Base-by-base conservation (phyloP, 164 flowering plant genomes). In the Protea cynaroides region DNA sequence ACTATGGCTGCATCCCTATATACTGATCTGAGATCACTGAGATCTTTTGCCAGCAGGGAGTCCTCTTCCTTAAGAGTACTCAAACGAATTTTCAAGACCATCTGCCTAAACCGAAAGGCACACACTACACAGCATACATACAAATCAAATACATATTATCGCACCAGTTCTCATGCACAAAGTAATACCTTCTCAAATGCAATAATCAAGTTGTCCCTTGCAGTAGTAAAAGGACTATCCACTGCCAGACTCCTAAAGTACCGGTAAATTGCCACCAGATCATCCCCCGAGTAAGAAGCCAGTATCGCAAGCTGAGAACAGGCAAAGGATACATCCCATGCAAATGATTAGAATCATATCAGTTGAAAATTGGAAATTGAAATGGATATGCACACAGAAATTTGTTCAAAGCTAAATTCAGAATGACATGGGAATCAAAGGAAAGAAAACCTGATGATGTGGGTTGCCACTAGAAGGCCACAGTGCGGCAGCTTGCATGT, bases 391-490 rank as follows among this genome's bases (percentile, higher is more conserved):
- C 6, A 4, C 24, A 59, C 14, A 23, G 40, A 15, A 60, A 51
- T 6, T 19, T 12, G 10, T 19, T 15, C 46, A 29, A 29, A 59
- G 46, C 34, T 1, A 59, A 15, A 23, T 53, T 6, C 19, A 43
- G 25, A 3, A 19, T 22, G 53, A 56, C 40, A 25, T 58, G 25
- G 67, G 37, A 13, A n/a, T 13, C 23, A 1, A 55, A 49, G 7
- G 25, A 19, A 67, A 44, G 51, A 53, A 62, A 66, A 90, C 97
- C 97, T 95, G 99, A 77, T 95, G 97, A 76, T 95, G 97, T 1
- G 99, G 97, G 59, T 95, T 92, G 59, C 99, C 99, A 81, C 86
- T 88, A 52, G 96, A 82, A 58, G 96, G 96, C 83, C 81, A 85
- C 37, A 89, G 74, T 17, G 92, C 81, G 65, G 96, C 82, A 67